Evolutionary conservation across 2,329 filamentous ascomycete species (phyloP), one percentile per base, ranked within the genome.

Genomic region (Pseudogymnoascus sp.): DNA sequence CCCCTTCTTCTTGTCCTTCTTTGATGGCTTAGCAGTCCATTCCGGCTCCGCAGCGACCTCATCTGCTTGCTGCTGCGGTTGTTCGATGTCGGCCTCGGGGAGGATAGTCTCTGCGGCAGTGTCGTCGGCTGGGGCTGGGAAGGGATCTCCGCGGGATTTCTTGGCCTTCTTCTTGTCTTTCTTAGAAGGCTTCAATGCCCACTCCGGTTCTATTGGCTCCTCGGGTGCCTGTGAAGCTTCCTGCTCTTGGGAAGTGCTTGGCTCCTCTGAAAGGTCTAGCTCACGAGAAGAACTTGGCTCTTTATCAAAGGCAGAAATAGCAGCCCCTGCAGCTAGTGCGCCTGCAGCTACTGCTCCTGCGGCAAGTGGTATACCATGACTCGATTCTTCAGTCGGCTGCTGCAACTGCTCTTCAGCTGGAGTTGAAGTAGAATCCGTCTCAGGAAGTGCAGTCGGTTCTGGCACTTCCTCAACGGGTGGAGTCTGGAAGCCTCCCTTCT

Each of bases 1-100:
- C 60, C 70, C 70, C 43, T 69, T 70, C 63, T 77, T 79, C 69
- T 78, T 78, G 8, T 69, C 68, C 63, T 74, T 74, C 62, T 74
- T 74, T 9, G 70, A 69, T 34, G 35, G 59, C 59, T 50, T 43
- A 7, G 35, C 37, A 4, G 18, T 34, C 32, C 28, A 34, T 47
- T 25, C 41, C 9, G 38, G 30, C 9, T 38, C 38, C 9, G 20
- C n/a, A 30, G 14, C 28, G 4, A 28, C n/a, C 7, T 38, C 57
- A 7, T 35, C 30, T 4, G 2, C 7, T 8, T 22, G 18, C 16
- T 35, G 12, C 6, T 12, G 30, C 7, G 57, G 30, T 5, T 58
- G 32, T 22, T 39, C 34, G n/a, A 59, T 62, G 20, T 35, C 30
- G 18, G 32, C 18, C 9, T 25, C 12, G 28, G 57, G 18, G 16